Evolutionary conservation across 2,329 filamentous ascomycete genomes (phyloP).

Genomic region (Malbranchea cinnamomea): DNA sequence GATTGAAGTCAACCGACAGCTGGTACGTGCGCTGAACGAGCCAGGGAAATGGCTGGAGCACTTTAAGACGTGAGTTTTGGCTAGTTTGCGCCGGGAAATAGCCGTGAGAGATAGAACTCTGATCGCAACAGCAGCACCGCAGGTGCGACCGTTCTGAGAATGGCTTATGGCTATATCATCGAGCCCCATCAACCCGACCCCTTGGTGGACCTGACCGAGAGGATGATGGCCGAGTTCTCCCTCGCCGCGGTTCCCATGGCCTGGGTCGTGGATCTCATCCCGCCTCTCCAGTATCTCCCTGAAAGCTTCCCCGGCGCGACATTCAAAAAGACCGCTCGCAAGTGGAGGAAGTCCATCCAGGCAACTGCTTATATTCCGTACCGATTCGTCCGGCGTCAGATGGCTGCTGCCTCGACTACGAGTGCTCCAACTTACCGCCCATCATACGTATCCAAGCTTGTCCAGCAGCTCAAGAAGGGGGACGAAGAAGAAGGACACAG

Average conservation of each 20-base stretch:
- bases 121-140: slow-evolving; percentile 18
- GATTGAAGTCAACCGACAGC: slow-evolving; percentile 9
- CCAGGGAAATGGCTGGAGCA: slow-evolving; percentile 11
- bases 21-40: slow-evolving; percentile 9
- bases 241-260: slow-evolving; percentile 27
- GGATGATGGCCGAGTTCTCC: slow-evolving; percentile 27
- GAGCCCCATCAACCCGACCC: slow-evolving; percentile 27
- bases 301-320: slow-evolving; percentile 31
- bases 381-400: slow-evolving; percentile 2
- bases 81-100: neutral
- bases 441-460: slow-evolving; percentile 5
- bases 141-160: slow-evolving; percentile 29
- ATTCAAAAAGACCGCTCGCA: slow-evolving; percentile 29
- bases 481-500: no score
- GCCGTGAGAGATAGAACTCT: slow-evolving; percentile 7
- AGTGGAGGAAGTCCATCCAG: slow-evolving; percentile 16
- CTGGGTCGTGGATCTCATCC: slow-evolving; percentile 34
- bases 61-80: slow-evolving; percentile 12
- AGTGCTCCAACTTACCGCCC: no score
- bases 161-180: slow-evolving; percentile 33
- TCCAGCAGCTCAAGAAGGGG: slow-evolving; percentile 3
- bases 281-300: slow-evolving; percentile 27
- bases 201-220: slow-evolving; percentile 28
- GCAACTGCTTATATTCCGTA: slow-evolving; percentile 3
- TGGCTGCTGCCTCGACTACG: neutral